Conservation (phyloP, 768 basidiomycete genomes). For the Lactarius vividus region DNA sequence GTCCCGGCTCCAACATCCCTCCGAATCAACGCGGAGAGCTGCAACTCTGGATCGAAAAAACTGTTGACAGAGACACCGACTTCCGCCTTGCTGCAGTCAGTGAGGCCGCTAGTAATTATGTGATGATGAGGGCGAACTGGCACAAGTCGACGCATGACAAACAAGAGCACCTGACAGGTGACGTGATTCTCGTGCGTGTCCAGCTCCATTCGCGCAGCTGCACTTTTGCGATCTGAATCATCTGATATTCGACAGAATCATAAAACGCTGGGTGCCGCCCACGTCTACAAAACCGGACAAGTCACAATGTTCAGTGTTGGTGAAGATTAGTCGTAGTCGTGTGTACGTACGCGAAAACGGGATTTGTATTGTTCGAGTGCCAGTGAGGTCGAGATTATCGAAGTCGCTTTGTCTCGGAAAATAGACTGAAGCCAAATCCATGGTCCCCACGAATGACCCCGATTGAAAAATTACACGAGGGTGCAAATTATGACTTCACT, state of each 20-base stretch:
- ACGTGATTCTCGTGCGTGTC: not conserved
- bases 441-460: not conserved
- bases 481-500: not conserved
- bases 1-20: not conserved
- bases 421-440: not conserved
- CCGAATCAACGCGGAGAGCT: not conserved
- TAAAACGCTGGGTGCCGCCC: not conserved
- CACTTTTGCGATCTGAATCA: not conserved
- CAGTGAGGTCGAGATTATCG: no score
- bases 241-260: not conserved
- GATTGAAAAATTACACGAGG: not conserved
- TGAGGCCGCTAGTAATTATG: not conserved
- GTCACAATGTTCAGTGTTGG: not conserved
- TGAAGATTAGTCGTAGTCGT: not conserved
- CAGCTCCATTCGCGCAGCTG: not conserved
- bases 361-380: not conserved
- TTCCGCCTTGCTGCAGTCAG: not conserved
- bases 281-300: not conserved
- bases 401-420: no score
- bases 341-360: not conserved
- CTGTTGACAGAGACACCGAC: not conserved
- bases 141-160: not conserved
- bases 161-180: not conserved
- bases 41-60: slow-evolving; percentile 1
- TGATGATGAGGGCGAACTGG: not conserved